A percentile compares a stretch with the other conserved stretches of the same genome.
Conservation (phyloP, 257 asterid genomes). For the Catharanthus roseus region DNA sequence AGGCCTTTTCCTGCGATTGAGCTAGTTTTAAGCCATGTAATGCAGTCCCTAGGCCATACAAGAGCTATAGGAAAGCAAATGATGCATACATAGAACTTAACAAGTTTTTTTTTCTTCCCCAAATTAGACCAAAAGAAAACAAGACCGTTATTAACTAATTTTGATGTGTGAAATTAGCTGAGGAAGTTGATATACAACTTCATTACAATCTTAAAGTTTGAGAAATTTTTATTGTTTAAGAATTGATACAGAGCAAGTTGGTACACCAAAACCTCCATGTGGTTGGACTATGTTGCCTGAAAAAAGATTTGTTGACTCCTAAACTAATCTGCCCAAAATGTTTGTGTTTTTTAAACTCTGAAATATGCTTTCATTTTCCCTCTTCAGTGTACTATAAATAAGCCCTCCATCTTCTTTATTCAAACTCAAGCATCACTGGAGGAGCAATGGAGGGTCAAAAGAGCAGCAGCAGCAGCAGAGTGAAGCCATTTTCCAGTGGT, state of each 20-base stretch:
- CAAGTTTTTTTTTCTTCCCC: background rate
- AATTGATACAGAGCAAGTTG: constrained; percentile 24
- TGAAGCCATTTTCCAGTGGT: constrained; percentile 2
- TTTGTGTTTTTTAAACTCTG: background rate
- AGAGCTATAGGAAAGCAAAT: too few relatives aligned
- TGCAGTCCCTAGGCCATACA: too few relatives aligned
- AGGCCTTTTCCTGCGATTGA: too few relatives aligned
- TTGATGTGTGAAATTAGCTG: background rate
- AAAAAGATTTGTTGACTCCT: constrained; percentile 23
- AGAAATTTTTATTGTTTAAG: constrained; percentile 7
- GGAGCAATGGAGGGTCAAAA: constrained; percentile 25
- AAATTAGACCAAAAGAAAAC: background rate
- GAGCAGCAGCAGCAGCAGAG: background rate
- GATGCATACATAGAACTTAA: too few relatives aligned
- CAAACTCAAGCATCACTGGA: constrained; percentile 18
- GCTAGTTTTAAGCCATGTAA: too few relatives aligned
- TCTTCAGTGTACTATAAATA: constrained; percentile 32
- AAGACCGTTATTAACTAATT: background rate
- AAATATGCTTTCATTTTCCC: background rate
- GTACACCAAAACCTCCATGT: constrained; percentile 41
- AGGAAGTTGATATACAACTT: background rate
- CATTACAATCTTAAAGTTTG: background rate
- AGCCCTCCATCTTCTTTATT: background rate
- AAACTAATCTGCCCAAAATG: background rate
- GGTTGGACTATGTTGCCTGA: constrained; percentile 35